These are phyloP conservation scores for Abrus precatorius DNA, from an alignment of 306 rosid species.

Conservation along the genomic window DNA sequence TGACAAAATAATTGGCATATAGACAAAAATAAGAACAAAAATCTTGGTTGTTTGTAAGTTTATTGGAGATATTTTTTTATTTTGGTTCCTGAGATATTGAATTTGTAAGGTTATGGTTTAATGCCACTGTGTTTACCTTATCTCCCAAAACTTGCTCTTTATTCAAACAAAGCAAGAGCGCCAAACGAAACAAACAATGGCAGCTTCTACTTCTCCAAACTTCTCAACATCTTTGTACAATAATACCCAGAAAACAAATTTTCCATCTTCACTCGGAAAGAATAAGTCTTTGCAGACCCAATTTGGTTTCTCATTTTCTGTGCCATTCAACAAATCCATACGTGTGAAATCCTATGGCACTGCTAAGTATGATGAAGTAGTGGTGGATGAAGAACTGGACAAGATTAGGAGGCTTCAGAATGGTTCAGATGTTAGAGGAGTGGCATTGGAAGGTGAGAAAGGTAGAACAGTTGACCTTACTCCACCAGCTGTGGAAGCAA, in stretches of 20 bases:
- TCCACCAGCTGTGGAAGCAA: constrained; percentile 83
- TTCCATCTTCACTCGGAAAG: constrained; percentile 37
- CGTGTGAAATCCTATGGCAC: constrained; percentile 52
- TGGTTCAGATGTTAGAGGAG: constrained; percentile 92
- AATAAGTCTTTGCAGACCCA: constrained; percentile 39
- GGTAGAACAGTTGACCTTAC: constrained; percentile 77
- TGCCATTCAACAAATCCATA: constrained; percentile 37
- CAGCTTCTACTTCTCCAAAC: constrained; percentile 58
- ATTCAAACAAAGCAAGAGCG: constrained; percentile 61
- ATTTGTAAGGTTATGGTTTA: constrained; percentile 65
- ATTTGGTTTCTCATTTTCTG: constrained; percentile 51
- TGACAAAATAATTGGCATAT: constrained; percentile 37
- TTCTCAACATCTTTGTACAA: constrained; percentile 53
- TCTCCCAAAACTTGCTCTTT: constrained; percentile 42
- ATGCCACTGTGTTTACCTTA: constrained; percentile 48
- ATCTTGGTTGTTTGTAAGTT: constrained; percentile 57
- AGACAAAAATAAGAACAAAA: constrained; percentile 58
- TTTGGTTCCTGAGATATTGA: constrained; percentile 46
- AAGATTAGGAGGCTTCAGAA: constrained; percentile 86
- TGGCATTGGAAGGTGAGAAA: constrained; percentile 86
- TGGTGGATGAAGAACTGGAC: constrained; percentile 85
- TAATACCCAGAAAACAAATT: constrained; percentile 42
- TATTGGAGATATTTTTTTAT: constrained; percentile 43
- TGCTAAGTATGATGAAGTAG: constrained; percentile 64
- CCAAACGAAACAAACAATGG: constrained; percentile 59